Evolutionary conservation across 192 early-diverging fungal genomes (phyloP).

Genomic region (Podochytrium sp.): DNA sequence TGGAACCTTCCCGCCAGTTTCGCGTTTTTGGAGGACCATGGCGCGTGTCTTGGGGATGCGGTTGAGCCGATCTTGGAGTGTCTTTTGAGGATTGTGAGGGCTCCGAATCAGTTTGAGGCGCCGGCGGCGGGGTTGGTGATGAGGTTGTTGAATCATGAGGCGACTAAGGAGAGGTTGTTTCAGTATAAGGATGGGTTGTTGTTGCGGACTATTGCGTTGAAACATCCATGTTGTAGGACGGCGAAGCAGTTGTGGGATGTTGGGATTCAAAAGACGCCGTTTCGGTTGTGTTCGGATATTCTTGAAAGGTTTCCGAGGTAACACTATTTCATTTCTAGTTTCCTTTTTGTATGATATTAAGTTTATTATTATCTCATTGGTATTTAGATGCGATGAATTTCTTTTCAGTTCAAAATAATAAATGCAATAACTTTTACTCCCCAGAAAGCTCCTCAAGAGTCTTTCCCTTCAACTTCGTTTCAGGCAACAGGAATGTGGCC

Average conservation of each 20-base stretch:
- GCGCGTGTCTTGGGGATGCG: neutral
- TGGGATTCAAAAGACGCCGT: neutral
- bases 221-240: neutral
- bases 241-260: neutral
- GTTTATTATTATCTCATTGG: no score
- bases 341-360: no score
- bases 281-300: neutral
- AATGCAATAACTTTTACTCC: no score
- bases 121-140: neutral
- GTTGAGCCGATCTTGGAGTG: conserved; percentile 13
- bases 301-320: neutral
- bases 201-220: neutral
- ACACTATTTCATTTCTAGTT: no score
- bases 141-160: neutral
- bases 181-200: conserved; percentile 9
- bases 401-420: neutral
- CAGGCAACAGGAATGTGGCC: conserved; percentile 71
- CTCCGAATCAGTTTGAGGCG: neutral
- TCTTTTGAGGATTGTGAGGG: neutral
- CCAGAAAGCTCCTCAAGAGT: conserved; percentile 69
- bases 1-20: conserved; percentile 6
- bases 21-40: conserved; percentile 6
- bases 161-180: neutral
- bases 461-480: conserved; percentile 79
- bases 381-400: no score